Evolutionary conservation across 768 basidiomycete species (phyloP), one percentile per base, ranked within the genome.

Genomic region (Hemileccinum rubropunctum): DNA sequence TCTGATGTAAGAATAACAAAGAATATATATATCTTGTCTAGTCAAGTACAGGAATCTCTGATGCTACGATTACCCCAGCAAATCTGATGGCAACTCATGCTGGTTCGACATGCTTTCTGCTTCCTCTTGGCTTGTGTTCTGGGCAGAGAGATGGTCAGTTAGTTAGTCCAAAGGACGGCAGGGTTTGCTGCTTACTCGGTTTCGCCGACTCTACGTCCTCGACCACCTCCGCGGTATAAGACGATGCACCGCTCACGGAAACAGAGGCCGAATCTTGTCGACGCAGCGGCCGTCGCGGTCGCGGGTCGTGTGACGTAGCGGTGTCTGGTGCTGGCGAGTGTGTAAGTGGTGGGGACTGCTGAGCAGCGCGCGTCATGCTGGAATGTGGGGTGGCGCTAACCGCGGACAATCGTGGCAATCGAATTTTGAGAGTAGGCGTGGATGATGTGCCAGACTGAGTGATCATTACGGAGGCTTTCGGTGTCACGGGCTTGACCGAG

Each of bases 341-440:
- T 15, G 51, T 42, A 8, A 38, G 50, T 9, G 53, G 56, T 5
- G 63, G 57, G 26, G 65, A 66, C 32, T 64, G 65, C 21, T 53
- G 37, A 20, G 52, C 27, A 39, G 63, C 54, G 5, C 43, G 28
- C n/a, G 42, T 51, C 52, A 47, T 30, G 51, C 42, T 64, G 14
- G 66, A 51, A 11, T 67, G 63, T 34, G 57, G 46, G 26, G 62
- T 55, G 11, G 58, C 37, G 27, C 56, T 70, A 23, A 70, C 66
- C 23, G 66, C 60, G 20, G 64, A 59, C 35, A 68, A 43, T 42
- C 66, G 64, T 33, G 67, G 67, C 44, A 68, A 42, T 51, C 67
- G 64, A 26, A 68, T 68, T 57, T 69, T 68, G 23, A 68, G 62
- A 17, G 67, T 68, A 36, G 67, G 68, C 10, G 68, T 68, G 23